Percentiles rank a stretch among this genome's conserved stretches.
These are phyloP conservation scores for Millerozyma acaciae DNA, from an alignment of 805 yeast species.

Conservation along the genomic window DNA sequence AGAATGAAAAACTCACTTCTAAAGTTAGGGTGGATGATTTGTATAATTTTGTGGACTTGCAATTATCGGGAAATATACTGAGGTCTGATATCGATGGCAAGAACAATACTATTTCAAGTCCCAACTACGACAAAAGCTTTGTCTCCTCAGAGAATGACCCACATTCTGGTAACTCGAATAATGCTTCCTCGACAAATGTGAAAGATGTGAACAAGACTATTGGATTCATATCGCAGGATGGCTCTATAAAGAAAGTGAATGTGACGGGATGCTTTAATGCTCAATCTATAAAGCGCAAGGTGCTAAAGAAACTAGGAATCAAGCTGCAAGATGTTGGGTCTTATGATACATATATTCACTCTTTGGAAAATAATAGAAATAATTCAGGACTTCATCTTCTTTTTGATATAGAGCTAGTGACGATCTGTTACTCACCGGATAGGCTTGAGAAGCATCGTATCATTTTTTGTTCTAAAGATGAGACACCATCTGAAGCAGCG, in stretches of 20 bases:
- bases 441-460: constrained; percentile 66
- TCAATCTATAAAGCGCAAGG: constrained; percentile 67
- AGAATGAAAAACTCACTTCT: constrained; percentile 26
- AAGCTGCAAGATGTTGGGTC: constrained; percentile 35
- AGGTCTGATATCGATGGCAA: not conserved
- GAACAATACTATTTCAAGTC: too few relatives aligned
- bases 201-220: constrained; percentile 37
- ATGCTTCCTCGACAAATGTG: not conserved
- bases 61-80: constrained; percentile 7
- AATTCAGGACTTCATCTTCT: constrained; percentile 37
- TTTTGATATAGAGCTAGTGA: constrained; percentile 75
- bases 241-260: constrained; percentile 62
- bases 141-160: not conserved
- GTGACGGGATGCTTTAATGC: constrained; percentile 80
- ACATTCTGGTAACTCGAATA: not conserved
- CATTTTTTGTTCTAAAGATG: constrained; percentile 62
- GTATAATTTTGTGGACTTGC: constrained; percentile 15
- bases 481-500: constrained; percentile 60
- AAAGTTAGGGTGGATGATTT: constrained; percentile 24
- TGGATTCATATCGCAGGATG: constrained; percentile 72
- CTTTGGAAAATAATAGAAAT: constrained; percentile 20
- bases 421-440: constrained; percentile 75
- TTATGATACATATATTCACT: constrained; percentile 61
- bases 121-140: too few relatives aligned
- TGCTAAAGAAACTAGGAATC: constrained; percentile 55